Evolutionary conservation across 192 early-diverging fungal genomes (phyloP), one percentile per base, ranked within the genome.

Genomic region (Endogone sp.): DNA sequence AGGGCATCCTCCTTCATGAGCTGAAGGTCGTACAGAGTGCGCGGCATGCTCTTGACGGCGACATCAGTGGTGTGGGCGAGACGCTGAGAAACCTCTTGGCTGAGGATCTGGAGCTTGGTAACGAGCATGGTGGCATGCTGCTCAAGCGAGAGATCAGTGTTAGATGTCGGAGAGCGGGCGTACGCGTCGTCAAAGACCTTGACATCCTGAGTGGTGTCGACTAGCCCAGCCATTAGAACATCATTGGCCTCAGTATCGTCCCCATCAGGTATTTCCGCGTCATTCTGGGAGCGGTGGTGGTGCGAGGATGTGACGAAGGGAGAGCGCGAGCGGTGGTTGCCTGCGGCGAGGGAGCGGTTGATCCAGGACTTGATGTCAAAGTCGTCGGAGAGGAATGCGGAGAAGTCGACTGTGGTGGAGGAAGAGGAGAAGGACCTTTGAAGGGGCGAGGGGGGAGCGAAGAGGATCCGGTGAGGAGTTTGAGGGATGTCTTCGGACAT

Each of bases 331-430:
- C 31, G 20, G n/a, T 60, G 31, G n/a, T 70, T 65, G 2, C 27
- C 23, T 4, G 9, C 6, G 22, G 59, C 22, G 23, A 90, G 69
- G 0, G 79, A 76, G 21, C 63, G 56, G 65, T 91, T 91, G 62
- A 91, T 85, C 90, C 90, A 91, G 27, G 65, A 65, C 72, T 90
- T 91, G 31, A 89, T 74, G 56, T 89, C 73, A 71, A 91, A 89
- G 20, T 20, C 20, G 4, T 4, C 4, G 59, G 4, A 4, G 37
- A 44, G 37, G 37, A 44, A 44, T 44, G 37, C 37, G 37, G 37
- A 4, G 37, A 44, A 44, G 37, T 44, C 37, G 37, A 44, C 37
- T 4, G 4, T 44, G 37, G 4, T 13, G 4, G 37, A 4, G 37
- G 37, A 44, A n/a, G n/a, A n/a, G 4, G 37, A 44, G 37, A 44